Evolutionary conservation across 1,139 yeast genomes (phyloP).

Genomic region (Meyerozyma carpophila): DNA sequence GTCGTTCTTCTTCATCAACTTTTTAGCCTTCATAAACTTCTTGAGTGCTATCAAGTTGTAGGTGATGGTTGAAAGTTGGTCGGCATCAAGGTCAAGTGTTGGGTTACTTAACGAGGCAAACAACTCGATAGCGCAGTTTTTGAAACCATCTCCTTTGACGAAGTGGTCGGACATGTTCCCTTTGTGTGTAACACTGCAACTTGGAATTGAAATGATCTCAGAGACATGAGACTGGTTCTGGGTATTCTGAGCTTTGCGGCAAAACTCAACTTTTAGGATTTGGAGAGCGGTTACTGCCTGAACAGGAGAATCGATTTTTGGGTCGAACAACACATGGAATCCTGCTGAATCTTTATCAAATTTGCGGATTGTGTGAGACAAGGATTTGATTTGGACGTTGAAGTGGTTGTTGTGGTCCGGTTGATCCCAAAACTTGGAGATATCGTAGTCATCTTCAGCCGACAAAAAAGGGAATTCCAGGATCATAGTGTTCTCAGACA

Average conservation of each 20-base stretch:
- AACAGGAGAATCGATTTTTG: constrained; percentile 46
- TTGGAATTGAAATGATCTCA: constrained; percentile 51
- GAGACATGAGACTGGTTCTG: constrained; percentile 9
- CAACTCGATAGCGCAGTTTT: constrained; percentile 31
- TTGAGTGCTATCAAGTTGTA: constrained; percentile 29
- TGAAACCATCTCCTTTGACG: constrained; percentile 30
- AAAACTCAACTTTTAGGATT: constrained; percentile 29
- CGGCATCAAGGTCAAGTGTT: constrained; percentile 44
- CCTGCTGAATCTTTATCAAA: constrained; percentile 46
- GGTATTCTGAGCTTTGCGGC: constrained; percentile 11
- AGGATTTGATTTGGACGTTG: constrained; percentile 25
- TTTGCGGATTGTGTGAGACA: constrained; percentile 27
- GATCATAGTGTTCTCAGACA: constrained; percentile 25
- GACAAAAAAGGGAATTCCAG: constrained; percentile 34
- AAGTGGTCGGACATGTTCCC: constrained; percentile 45
- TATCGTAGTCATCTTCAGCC: constrained; percentile 18
- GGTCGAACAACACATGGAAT: constrained; percentile 49
- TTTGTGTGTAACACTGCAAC: constrained; percentile 46
- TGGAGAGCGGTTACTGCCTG: constrained; percentile 45
- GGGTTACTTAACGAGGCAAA: constrained; percentile 45
- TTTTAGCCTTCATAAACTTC: constrained; percentile 26
- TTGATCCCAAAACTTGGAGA: constrained; percentile 21
- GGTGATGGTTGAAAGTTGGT: constrained; percentile 34
- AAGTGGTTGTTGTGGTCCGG: constrained; percentile 22
- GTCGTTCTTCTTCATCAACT: constrained; percentile 10